Evolutionary conservation across 1,284 basidiomycete species (phyloP), one percentile per base, ranked within the genome.

Genomic region (Fomitiporia mediterranea): DNA sequence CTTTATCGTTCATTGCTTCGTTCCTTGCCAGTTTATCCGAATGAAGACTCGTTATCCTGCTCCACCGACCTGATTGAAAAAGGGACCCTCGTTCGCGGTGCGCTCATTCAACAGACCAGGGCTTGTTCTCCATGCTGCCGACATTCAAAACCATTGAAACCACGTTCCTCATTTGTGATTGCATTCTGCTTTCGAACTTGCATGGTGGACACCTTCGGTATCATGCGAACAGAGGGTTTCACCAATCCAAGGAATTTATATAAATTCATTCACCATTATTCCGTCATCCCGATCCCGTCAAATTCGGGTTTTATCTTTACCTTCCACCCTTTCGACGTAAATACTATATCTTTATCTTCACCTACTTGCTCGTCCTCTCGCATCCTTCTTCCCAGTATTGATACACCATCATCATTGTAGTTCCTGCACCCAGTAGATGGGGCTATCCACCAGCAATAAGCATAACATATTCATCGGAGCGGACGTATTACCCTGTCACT

Each of bases 321-420:
- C 11, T 48, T 21, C 43, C 28, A 23, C 34, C 42, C 35, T 53
- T 46, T 30, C 44, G 25, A 13, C 13, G 53, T 54, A 54, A 34
- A 54, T 54, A 54, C 17, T 46, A 21, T 47, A 19, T 27, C 15
- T 46, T 47, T 35, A 3, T 11, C 39, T 52, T 34, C 28, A 3
- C 46, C 35, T 17, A 23, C 27, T 49, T 23, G 25, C 17, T 38
- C 23, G n/a, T 55, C 30, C 39, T n/a, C 21, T 30, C 50, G 34
- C 32, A 48, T 54, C 34, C 34, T 38, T 38, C n/a, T 53, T 28
- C 25, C 37, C 46, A 32, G 25, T 49, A 49, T 47, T 42, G 37
- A 28, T 55, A 55, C 39, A 54, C n/a, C n/a, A n/a, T 54, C 57
- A 58, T 37, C 49, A 15, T 46, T 54, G 51, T 53, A 54, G 52